Evolutionary conservation across 345 rosid genomes (phyloP).

Genomic region (Turnera subulata): DNA sequence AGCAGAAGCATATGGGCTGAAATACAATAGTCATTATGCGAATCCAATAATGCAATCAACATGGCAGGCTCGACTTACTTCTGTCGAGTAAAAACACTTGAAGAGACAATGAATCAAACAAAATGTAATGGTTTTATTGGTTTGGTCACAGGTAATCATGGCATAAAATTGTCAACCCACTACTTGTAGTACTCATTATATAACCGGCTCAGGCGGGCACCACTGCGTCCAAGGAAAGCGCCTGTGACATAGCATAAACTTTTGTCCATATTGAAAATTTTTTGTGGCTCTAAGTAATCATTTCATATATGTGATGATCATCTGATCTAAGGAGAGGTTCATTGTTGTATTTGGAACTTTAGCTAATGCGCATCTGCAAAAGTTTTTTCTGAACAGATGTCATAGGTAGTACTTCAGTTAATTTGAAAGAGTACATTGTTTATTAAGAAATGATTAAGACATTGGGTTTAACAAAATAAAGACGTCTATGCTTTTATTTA

Average conservation of each 20-base stretch:
- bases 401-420: no score
- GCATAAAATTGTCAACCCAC: constrained; percentile 16
- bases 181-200: constrained; percentile 8
- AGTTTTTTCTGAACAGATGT: no score
- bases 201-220: not conserved
- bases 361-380: no score
- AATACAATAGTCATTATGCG: no score
- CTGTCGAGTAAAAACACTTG: not conserved
- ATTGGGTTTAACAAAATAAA: not conserved
- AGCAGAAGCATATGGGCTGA: no score
- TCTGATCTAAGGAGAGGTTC: not conserved
- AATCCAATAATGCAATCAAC: no score
- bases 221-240: constrained; percentile 20
- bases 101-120: constrained; percentile 7
- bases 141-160: constrained; percentile 6
- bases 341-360: not conserved
- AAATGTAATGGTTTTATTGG: not conserved
- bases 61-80: no score
- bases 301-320: not conserved
- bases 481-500: not conserved
- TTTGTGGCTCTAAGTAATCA: not conserved
- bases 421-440: not conserved
- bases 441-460: not conserved
- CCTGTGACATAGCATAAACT: constrained; percentile 27
- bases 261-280: constrained; percentile 15